Evolutionary conservation across 192 early-diverging fungal species (phyloP).

Genomic region (Entrophospora sp.): DNA sequence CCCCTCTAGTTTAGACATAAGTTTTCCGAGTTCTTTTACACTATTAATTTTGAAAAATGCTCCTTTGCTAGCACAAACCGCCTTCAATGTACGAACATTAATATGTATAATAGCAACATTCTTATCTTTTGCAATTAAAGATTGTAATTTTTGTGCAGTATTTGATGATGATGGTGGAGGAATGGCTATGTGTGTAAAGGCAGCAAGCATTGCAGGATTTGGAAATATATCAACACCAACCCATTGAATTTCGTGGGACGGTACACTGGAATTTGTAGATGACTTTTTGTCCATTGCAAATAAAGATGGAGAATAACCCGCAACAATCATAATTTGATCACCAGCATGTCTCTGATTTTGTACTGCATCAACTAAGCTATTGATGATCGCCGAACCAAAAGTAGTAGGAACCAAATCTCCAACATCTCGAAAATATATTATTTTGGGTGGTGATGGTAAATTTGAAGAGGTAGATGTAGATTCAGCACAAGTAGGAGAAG

Average conservation of each 20-base stretch:
- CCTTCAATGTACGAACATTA: constrained; percentile 36
- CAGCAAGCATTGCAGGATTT: constrained; percentile 26
- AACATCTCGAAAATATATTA: constrained; percentile 43
- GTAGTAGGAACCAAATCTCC: constrained; percentile 34
- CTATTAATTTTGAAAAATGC: constrained; percentile 14
- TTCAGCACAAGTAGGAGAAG: constrained; percentile 13
- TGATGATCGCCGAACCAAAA: constrained; percentile 29
- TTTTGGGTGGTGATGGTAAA: constrained; percentile 25
- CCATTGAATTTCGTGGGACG: constrained; percentile 15
- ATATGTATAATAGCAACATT: constrained; percentile 31
- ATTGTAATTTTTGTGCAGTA: constrained; percentile 18
- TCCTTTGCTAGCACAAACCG: constrained; percentile 30
- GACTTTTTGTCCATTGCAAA: constrained; percentile 7
- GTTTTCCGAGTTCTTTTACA: constrained; percentile 7
- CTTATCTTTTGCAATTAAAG: constrained; percentile 28
- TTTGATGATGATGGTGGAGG: constrained; percentile 1
- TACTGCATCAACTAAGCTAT: constrained; percentile 32
- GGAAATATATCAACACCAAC: constrained; percentile 17
- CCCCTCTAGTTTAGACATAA: constrained; percentile 17
- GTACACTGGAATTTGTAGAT: not conserved
- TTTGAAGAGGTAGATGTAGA: not conserved
- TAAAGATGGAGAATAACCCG: constrained; percentile 37
- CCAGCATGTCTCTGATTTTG: constrained; percentile 34
- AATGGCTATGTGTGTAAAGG: constrained; percentile 15
- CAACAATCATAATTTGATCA: constrained; percentile 36